phyloP scores from a whole-genome alignment of 768 basidiomycete genomes.

The Kwoniella sp. region DNA sequence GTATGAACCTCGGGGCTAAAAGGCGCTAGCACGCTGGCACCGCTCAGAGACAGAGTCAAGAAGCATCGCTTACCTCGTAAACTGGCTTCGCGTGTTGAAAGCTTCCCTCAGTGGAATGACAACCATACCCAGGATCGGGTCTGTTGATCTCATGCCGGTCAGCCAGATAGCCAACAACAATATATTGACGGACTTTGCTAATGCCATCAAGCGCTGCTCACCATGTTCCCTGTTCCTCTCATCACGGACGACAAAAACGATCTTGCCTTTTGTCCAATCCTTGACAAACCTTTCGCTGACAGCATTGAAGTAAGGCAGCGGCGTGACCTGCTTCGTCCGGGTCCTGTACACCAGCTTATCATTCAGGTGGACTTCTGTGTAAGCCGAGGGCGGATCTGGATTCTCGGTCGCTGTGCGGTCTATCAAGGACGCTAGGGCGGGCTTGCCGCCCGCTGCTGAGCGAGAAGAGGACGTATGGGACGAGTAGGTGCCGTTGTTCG shows the following conservation, averaged over 20 bases:
- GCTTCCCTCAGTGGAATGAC: constrained; percentile 41
- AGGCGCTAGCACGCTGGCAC: no score
- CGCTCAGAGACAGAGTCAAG: no score
- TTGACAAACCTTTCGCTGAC: constrained; percentile 54
- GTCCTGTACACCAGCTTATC: constrained; percentile 54
- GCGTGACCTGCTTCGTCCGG: constrained; percentile 54
- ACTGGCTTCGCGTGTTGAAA: constrained; percentile 45
- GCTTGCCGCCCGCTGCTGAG: constrained; percentile 41
- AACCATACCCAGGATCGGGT: constrained; percentile 53
- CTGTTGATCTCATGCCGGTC: constrained; percentile 12
- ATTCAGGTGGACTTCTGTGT: constrained; percentile 55
- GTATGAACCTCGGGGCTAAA: no score
- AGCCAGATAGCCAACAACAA: neutral
- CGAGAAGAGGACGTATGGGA: constrained; percentile 4
- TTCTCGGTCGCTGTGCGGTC: constrained; percentile 46
- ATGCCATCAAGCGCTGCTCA: constrained; percentile 14
- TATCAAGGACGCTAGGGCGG: constrained; percentile 44
- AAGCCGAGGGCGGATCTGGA: constrained; percentile 51
- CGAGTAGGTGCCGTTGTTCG: constrained; percentile 42
- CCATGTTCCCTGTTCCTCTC: constrained; percentile 56
- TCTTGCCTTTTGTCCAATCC: constrained; percentile 52
- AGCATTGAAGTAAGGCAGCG: constrained; percentile 55
- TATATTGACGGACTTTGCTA: neutral
- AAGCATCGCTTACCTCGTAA: constrained; percentile 31
- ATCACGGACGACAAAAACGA: constrained; percentile 54